Evolutionary conservation across 768 basidiomycete species (phyloP).

Genomic region (Psilocybe subaeruginosa): DNA sequence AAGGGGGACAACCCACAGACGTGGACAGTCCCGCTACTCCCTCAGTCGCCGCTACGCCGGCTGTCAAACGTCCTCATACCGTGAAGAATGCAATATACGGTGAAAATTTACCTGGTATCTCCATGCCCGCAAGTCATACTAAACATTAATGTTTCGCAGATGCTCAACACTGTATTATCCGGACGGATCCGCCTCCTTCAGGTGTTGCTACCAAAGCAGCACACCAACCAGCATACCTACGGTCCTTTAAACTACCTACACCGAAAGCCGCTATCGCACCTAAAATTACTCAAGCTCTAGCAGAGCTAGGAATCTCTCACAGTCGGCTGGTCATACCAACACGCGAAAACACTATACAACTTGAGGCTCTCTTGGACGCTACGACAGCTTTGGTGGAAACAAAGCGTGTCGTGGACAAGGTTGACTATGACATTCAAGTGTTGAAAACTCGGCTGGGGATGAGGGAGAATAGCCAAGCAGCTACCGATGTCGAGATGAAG

Average conservation of each 20-base stretch:
- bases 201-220: slow-evolving; percentile 72
- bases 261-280: slow-evolving; percentile 76
- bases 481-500: slow-evolving; percentile 37
- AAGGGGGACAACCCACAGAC: slow-evolving; percentile 34
- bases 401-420: slow-evolving; percentile 85
- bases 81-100: slow-evolving; percentile 65
- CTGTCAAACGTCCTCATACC: slow-evolving; percentile 45
- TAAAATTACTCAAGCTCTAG: slow-evolving; percentile 76
- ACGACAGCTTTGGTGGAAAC: slow-evolving; percentile 80
- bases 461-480: slow-evolving; percentile 45
- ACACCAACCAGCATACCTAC: slow-evolving; percentile 80
- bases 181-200: slow-evolving; percentile 57
- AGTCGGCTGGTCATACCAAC: slow-evolving; percentile 94
- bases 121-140: background rate
- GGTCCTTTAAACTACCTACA: slow-evolving; percentile 82
- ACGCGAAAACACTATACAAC: slow-evolving; percentile 69
- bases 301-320: slow-evolving; percentile 75
- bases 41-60: slow-evolving; percentile 34
- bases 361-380: slow-evolving; percentile 76
- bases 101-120: slow-evolving; percentile 25
- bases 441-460: slow-evolving; percentile 63
- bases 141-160: slow-evolving; percentile 41
- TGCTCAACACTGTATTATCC: slow-evolving; percentile 71
- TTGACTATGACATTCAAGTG: slow-evolving; percentile 83
- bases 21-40: slow-evolving; percentile 56